Conservation (phyloP, 148 eudicot genomes). For the Spergularia bocconei region DNA sequence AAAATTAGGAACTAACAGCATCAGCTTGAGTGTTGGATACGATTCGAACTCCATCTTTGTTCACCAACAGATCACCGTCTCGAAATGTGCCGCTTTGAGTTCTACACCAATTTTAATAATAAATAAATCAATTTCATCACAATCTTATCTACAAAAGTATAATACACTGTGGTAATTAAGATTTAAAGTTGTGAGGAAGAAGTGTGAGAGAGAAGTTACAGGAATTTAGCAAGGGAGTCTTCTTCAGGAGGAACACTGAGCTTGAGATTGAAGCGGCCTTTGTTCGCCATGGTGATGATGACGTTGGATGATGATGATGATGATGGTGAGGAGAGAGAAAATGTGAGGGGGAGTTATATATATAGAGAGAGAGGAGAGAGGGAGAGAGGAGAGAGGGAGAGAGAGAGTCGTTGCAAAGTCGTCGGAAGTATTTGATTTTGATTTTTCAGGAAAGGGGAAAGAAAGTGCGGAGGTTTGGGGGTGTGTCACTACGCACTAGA, state of each 20-base stretch:
- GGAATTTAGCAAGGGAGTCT: slow-evolving; percentile 57
- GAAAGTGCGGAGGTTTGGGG: too few species aligned
- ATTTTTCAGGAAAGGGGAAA: background rate
- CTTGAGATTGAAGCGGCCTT: slow-evolving; percentile 46
- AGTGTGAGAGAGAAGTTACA: slow-evolving; percentile 34
- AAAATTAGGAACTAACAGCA: slow-evolving; percentile 41
- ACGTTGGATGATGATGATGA: background rate
- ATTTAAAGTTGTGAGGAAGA: background rate
- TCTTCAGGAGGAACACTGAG: slow-evolving; percentile 79
- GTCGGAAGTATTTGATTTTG: background rate
- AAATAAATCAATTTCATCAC: background rate
- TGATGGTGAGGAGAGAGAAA: background rate
- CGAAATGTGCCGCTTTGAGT: slow-evolving; percentile 89
- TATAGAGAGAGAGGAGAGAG: background rate
- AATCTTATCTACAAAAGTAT: background rate
- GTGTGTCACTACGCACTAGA: too few species aligned
- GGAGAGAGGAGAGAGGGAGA: background rate
- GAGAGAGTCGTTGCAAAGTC: slow-evolving; percentile 32
- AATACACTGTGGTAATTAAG: too few species aligned
- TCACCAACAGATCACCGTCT: slow-evolving; percentile 90
- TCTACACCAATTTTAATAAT: slow-evolving; percentile 15
- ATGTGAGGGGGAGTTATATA: background rate
- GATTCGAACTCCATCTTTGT: slow-evolving; percentile 75
- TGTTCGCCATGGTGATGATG: slow-evolving; percentile 31
- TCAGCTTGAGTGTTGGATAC: slow-evolving; percentile 54